phyloP scores from a whole-genome alignment of 108 stramenopile genomes.

The Bacterosira constricta region DNA sequence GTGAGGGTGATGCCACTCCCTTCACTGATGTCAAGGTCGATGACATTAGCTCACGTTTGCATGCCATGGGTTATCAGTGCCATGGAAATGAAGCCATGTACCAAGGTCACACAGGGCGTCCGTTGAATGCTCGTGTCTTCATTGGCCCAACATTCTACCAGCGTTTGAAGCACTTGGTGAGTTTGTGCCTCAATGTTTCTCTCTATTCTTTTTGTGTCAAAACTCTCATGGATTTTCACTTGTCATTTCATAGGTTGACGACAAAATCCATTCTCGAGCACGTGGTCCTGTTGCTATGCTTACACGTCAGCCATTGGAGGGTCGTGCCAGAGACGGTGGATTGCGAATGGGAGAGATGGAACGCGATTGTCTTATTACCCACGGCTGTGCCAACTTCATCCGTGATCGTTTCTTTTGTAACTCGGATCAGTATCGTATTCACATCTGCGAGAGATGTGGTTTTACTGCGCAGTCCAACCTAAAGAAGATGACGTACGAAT shows the following conservation, averaged over 20 bases:
- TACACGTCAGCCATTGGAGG: slow-evolving; percentile 98
- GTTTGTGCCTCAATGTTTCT: background rate
- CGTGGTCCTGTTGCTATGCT: slow-evolving; percentile 98
- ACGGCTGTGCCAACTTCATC: slow-evolving; percentile 98
- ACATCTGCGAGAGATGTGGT: slow-evolving; percentile 97
- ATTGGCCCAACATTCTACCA: slow-evolving; percentile 99
- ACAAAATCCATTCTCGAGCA: slow-evolving; percentile 98
- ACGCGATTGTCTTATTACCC: slow-evolving; percentile 99
- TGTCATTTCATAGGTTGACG: slow-evolving; percentile 69
- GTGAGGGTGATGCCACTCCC: slow-evolving; percentile 98
- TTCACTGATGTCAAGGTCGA: slow-evolving; percentile 97
- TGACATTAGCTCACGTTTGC: slow-evolving; percentile 89
- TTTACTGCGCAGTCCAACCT: slow-evolving; percentile 95
- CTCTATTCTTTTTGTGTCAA: background rate
- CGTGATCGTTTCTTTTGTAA: slow-evolving; percentile 98
- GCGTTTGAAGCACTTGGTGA: slow-evolving; percentile 97
- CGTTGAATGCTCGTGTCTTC: slow-evolving; percentile 95
- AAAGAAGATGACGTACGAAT: slow-evolving; percentile 97
- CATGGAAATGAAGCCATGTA: slow-evolving; percentile 98
- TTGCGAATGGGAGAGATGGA: slow-evolving; percentile 99
- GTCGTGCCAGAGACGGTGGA: slow-evolving; percentile 97
- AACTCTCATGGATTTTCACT: background rate
- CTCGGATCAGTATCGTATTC: slow-evolving; percentile 97
- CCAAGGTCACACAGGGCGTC: slow-evolving; percentile 97
- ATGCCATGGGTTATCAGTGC: slow-evolving; percentile 95